Evolutionary conservation across 2,329 filamentous ascomycete genomes (phyloP), one percentile per base, ranked within the genome.

Genomic region (Chaetomium sp.): DNA sequence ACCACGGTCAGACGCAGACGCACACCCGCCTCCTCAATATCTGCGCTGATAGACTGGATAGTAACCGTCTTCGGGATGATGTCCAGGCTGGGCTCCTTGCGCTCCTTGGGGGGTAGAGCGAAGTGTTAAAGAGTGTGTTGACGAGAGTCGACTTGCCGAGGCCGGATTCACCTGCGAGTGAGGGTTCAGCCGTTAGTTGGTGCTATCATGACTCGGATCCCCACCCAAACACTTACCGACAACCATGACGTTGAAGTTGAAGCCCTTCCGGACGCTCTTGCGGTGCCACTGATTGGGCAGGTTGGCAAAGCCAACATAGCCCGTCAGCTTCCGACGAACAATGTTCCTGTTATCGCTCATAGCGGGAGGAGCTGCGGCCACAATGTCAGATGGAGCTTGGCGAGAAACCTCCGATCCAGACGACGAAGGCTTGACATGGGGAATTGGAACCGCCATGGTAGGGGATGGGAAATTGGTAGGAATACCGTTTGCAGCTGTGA

Each of bases 231-330:
- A 76, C 93, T 76, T 85, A 98, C 95, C 95, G 81, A 99, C 95
- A 80, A 99, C 95, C 95, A 99, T 99, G 73, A 99, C 95, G 78
- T 99, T 99, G 86, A 99, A 99, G 87, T 98, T 99, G 87, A 99
- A 99, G 68, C 95, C 95, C 82, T 99, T 99, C 78, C 95, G 92
- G 75, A 99, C 95, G 87, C 93, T 97, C 90, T 99, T 99, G 80
- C 95, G 94, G 85, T 99, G 95, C 95, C 95, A 99, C 82, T 99
- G 95, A 83, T 99, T 99, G 70, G 95, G 95, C 77, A 99, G 82
- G 79, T 99, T 99, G 79, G 95, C 95, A 76, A 99, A 99, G 71
- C 95, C 95, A 75, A 99, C 95, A 75, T 98, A 99, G 76, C 95
- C 95, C 58, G 95, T 98, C 77, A 99, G 84, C 85, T 99, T 99